Evolutionary conservation across 2,329 filamentous ascomycete species (phyloP), one percentile per base, ranked within the genome.

Genomic region (Pseudogymnoascus sp.): DNA sequence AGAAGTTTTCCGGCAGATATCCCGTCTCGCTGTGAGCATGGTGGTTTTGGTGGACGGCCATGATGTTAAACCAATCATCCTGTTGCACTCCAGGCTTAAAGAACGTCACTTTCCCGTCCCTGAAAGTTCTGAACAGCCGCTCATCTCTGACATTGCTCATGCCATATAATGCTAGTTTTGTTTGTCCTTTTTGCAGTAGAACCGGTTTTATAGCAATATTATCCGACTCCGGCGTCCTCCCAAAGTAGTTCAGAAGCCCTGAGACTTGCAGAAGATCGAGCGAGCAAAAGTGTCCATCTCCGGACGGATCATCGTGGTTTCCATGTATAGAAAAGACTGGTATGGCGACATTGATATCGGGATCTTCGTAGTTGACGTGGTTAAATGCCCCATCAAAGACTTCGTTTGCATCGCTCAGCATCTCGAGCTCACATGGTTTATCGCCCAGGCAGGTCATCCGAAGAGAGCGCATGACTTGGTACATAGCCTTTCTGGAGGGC

Each of bases 291-390:
- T 96, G 91, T 9, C 93, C 95, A 70, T 97, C 93, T 8, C 95
- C 95, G n/a, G 93, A 96, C 0, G 95, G 95, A 72, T 99, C 95
- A 72, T 99, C 95, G 73, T 99, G 95, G 71, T 99, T 99, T 52
- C 95, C 95, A 70, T 99, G 96, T 41, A 99, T 99, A 0, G 93
- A 96, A 73, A 99, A 99, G 28, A 99, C 92, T 0, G 95, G 95
- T 62, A 97, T 97, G 1, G 93, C 91, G 65, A 99, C 86, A 71
- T 99, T 99, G 75, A 99, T 97, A 70, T 99, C 91, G 23, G 91
- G 86, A 71, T 99, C 95, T 75, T 97, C 92, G 76, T 99, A 99
- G 76, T 99, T 99, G 76, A 96, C 93, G 74, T 97, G 90, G 59
- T 91, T 88, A 72, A 97, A 96, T 0, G 91, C 88, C 5, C 90